Conservation (phyloP, 257 asterid genomes). For the Nicotiana tomentosiformis region DNA sequence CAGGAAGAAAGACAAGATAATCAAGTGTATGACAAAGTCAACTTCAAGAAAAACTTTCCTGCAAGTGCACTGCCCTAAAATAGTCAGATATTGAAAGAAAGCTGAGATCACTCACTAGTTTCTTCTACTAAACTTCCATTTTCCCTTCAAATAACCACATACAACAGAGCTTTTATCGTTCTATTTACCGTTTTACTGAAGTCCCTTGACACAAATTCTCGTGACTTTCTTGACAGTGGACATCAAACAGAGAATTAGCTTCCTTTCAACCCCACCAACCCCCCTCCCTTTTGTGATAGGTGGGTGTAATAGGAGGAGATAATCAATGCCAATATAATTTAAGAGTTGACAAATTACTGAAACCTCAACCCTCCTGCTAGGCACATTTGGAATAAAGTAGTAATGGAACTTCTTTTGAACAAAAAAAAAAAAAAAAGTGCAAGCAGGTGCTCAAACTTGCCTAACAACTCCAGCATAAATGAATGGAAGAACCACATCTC, state of each 20-base stretch:
- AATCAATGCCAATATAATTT: background rate
- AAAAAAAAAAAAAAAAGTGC: background rate
- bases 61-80: background rate
- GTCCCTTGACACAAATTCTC: background rate
- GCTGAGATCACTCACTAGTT: background rate
- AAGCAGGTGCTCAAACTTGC: slow-evolving; percentile 29
- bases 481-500: slow-evolving; percentile 74
- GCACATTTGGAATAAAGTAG: background rate
- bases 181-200: background rate
- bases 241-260: background rate
- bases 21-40: background rate
- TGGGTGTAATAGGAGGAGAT: slow-evolving; percentile 1
- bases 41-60: background rate
- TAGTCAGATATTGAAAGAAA: background rate
- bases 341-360: background rate
- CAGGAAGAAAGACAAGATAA: background rate
- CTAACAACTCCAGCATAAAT: slow-evolving; percentile 74
- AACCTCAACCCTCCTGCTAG: background rate
- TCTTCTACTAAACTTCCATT: background rate
- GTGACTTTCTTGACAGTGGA: background rate
- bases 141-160: background rate
- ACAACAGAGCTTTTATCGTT: background rate
- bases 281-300: background rate
- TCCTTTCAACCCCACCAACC: background rate
- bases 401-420: background rate